phyloP scores from a whole-genome alignment of 2,329 filamentous ascomycete species.

The Epichloe scottii region DNA sequence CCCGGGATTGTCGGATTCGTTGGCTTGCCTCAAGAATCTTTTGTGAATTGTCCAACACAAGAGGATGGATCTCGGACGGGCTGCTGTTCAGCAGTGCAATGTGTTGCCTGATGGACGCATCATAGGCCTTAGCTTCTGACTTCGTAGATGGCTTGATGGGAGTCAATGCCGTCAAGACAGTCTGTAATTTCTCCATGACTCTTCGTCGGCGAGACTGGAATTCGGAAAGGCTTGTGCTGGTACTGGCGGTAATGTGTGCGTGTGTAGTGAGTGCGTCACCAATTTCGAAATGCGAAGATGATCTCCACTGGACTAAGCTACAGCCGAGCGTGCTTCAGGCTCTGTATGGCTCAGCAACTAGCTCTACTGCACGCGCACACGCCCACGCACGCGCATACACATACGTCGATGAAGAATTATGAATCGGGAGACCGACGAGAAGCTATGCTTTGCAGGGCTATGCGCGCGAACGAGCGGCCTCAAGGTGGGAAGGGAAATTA shows the following conservation, averaged over 20 bases:
- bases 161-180: constrained; percentile 1
- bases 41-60: constrained; percentile 21
- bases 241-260: background rate
- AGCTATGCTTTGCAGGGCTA: too few species aligned
- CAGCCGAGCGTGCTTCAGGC: constrained; percentile 1
- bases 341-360: background rate
- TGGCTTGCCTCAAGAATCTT: constrained; percentile 28
- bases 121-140: constrained; percentile 1
- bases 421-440: too few species aligned
- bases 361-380: background rate
- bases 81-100: background rate
- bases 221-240: background rate
- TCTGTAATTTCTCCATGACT: constrained; percentile 1
- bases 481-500: too few species aligned
- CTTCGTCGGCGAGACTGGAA: background rate
- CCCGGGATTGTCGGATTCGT: background rate
- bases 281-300: background rate
- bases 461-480: too few species aligned
- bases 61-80: constrained; percentile 2
- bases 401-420: background rate
- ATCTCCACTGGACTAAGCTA: background rate
- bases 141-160: background rate
- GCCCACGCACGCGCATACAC: background rate
- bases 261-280: background rate
- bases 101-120: constrained; percentile 4